Evolutionary conservation across 352 stramenopile species (phyloP).

Genomic region (Phytopythium oedochilum): DNA sequence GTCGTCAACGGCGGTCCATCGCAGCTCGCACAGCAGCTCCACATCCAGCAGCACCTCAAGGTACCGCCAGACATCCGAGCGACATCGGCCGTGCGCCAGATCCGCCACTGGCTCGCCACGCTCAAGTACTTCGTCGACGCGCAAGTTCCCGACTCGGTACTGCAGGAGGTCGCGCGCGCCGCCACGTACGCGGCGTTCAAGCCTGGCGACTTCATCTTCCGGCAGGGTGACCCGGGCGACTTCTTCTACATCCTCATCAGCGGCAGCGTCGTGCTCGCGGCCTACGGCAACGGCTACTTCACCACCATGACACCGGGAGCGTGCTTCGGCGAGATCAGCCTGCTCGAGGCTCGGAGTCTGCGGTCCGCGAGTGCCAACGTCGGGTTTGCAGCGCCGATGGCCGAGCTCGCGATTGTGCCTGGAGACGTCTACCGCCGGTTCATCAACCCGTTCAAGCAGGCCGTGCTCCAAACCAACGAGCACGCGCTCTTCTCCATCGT

Average conservation of each 20-base stretch:
- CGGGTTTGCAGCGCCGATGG: slow-evolving; percentile 38
- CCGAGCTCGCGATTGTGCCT: slow-evolving; percentile 52
- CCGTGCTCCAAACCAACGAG: slow-evolving; percentile 51
- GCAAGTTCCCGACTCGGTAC: slow-evolving; percentile 36
- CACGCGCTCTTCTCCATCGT: slow-evolving; percentile 47
- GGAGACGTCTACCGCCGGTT: slow-evolving; percentile 59
- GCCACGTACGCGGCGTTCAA: slow-evolving; percentile 34
- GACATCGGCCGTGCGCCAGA: slow-evolving; percentile 36
- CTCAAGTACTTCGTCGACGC: slow-evolving; percentile 68
- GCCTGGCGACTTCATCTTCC: slow-evolving; percentile 63
- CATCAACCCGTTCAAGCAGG: slow-evolving; percentile 73
- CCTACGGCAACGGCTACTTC: slow-evolving; percentile 64
- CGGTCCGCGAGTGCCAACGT: slow-evolving; percentile 62
- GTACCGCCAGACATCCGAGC: slow-evolving; percentile 29
- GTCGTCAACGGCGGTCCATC: slow-evolving; percentile 18
- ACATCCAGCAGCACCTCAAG: slow-evolving; percentile 32
- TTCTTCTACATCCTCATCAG: slow-evolving; percentile 73
- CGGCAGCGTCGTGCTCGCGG: slow-evolving; percentile 56
- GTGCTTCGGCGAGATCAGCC: slow-evolving; percentile 72
- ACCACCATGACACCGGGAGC: slow-evolving; percentile 52
- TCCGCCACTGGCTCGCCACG: slow-evolving; percentile 61
- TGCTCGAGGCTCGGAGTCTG: slow-evolving; percentile 45
- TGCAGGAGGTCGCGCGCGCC: slow-evolving; percentile 49
- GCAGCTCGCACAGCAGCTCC: slow-evolving; percentile 24
- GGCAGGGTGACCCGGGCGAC: slow-evolving; percentile 60